Conservation (phyloP, 2,329 filamentous ascomycete species). For the Monosporascus sp. region DNA sequence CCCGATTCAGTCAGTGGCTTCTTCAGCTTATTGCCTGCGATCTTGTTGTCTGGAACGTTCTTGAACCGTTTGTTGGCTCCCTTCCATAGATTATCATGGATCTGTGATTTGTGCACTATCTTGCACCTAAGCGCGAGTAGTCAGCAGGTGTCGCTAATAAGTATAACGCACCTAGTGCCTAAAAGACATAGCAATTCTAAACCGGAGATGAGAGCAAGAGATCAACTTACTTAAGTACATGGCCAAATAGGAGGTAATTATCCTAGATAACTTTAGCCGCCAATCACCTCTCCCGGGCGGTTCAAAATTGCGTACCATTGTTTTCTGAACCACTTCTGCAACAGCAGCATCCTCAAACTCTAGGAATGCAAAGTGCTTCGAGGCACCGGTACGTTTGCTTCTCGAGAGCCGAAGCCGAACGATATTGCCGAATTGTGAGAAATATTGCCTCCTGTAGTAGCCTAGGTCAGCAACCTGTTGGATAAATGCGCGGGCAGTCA, state of each 20-base stretch:
- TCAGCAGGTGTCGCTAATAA: neutral
- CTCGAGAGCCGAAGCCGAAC: conserved; percentile 74
- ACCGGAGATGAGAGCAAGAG: neutral
- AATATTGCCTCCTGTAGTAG: conserved; percentile 51
- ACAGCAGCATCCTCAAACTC: conserved; percentile 75
- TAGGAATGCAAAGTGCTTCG: conserved; percentile 92
- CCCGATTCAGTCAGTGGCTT: conserved; percentile 65
- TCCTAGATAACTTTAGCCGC: conserved; percentile 9
- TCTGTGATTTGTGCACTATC: conserved; percentile 66
- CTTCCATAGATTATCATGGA: conserved; percentile 81
- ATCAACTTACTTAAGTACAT: conserved; percentile 64
- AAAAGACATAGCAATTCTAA: neutral
- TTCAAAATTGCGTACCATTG: conserved; percentile 55
- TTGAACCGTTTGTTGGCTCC: conserved; percentile 89
- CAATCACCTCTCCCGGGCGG: neutral
- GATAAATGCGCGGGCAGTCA: too few relatives aligned
- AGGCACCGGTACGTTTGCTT: conserved; percentile 85
- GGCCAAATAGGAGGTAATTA: conserved; percentile 82
- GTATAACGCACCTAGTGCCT: neutral
- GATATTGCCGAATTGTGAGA: conserved; percentile 86
- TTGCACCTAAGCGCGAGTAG: conserved; percentile 47
- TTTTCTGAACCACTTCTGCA: conserved; percentile 88
- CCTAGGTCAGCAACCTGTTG: neutral
- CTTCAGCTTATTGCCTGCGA: conserved; percentile 70
- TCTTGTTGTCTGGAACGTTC: conserved; percentile 78